Evolutionary conservation across 208 protist species (phyloP).

Genomic region (Trypanosoma vivax): DNA sequence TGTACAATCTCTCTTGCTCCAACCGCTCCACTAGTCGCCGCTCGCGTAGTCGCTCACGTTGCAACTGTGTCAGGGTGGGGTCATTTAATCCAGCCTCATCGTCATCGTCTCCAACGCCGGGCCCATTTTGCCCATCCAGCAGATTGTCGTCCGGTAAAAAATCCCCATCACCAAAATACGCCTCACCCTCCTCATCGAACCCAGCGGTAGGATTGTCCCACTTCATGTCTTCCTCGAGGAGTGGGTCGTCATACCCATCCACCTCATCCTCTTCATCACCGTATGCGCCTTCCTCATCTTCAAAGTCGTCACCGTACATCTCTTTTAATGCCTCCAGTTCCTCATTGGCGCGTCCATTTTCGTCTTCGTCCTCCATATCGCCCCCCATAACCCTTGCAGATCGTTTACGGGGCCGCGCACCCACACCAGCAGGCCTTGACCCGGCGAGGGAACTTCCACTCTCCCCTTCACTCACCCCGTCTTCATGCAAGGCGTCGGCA

Average conservation of each 20-base stretch:
- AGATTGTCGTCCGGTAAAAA: slow-evolving; percentile 7
- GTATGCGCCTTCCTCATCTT: slow-evolving; percentile 41
- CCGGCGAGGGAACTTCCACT: slow-evolving; percentile 34
- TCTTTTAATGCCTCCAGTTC: slow-evolving; percentile 74
- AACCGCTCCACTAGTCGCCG: slow-evolving; percentile 48
- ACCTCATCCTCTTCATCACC: slow-evolving; percentile 23
- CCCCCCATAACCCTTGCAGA: slow-evolving; percentile 21
- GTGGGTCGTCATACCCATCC: slow-evolving; percentile 29
- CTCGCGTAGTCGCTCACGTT: slow-evolving; percentile 70
- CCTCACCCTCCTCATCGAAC: slow-evolving; percentile 30
- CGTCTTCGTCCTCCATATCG: slow-evolving; percentile 28
- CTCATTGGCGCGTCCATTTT: slow-evolving; percentile 32
- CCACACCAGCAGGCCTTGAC: slow-evolving; percentile 22
- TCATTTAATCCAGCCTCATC: slow-evolving; percentile 59
- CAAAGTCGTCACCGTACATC: slow-evolving; percentile 86
- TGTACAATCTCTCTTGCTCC: slow-evolving; percentile 75
- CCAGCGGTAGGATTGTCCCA: slow-evolving; percentile 46
- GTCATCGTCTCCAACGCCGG: slow-evolving; percentile 33
- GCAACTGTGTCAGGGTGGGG: slow-evolving; percentile 55
- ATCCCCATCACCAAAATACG: slow-evolving; percentile 28
- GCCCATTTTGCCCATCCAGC: slow-evolving; percentile 3
- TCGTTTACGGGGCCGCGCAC: slow-evolving; percentile 9
- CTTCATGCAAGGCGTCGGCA: too few relatives aligned
- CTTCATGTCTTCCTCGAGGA: slow-evolving; percentile 53
- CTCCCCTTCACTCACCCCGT: slow-evolving; percentile 21